Conservation (phyloP, 305 asterid species). For the Fraxinus paxiana region DNA sequence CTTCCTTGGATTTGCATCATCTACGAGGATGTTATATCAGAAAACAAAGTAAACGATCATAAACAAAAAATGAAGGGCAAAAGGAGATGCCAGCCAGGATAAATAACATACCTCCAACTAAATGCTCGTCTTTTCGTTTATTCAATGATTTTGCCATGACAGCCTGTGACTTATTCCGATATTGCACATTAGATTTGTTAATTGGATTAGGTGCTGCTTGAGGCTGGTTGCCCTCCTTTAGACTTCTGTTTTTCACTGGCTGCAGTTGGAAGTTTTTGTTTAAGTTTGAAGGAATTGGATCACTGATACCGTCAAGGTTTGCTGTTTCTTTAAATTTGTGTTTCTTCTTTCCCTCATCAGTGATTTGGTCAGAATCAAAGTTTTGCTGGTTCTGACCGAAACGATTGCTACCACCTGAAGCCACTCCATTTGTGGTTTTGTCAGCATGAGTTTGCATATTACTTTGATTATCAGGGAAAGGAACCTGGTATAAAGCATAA, state of each 20-base stretch:
- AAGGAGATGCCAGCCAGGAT: constrained; percentile 24
- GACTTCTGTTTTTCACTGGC: constrained; percentile 37
- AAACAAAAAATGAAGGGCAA: constrained; percentile 16
- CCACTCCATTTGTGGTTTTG: constrained; percentile 35
- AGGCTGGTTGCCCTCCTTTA: constrained; percentile 49
- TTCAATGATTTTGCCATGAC: constrained; percentile 33
- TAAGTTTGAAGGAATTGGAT: constrained; percentile 26
- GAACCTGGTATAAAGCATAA: constrained; percentile 37
- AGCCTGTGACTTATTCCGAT: constrained; percentile 32
- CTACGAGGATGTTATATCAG: constrained; percentile 45
- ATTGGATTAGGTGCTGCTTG: constrained; percentile 33
- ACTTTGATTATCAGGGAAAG: constrained; percentile 46
- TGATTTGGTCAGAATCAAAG: constrained; percentile 26
- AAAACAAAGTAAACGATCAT: constrained; percentile 25
- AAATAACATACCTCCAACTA: constrained; percentile 49
- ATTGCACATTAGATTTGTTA: constrained; percentile 36
- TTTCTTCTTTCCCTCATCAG: constrained; percentile 46
- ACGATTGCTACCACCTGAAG: constrained; percentile 32
- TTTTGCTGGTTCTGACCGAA: constrained; percentile 32
- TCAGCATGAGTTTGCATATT: constrained; percentile 36
- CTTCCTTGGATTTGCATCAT: constrained; percentile 49
- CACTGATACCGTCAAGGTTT: constrained; percentile 27
- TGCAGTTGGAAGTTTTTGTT: constrained; percentile 37
- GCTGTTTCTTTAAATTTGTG: constrained; percentile 44
- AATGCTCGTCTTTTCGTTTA: constrained; percentile 46